Base-by-base conservation (phyloP, 106 monocot genomes). In the Acorus calamus region DNA sequence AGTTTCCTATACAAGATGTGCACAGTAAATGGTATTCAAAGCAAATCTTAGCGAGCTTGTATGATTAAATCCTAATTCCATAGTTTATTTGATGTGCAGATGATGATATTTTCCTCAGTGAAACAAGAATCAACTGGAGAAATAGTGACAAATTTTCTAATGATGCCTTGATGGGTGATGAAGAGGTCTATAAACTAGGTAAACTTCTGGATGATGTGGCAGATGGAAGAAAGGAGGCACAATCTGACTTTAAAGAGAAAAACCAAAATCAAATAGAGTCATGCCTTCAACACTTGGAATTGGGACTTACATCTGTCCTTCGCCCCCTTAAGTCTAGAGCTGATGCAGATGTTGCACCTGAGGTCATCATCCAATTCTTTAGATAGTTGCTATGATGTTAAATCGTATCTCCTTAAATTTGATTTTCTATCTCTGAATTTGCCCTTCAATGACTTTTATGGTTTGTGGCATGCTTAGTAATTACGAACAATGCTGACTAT, bases 281-380 rank as follows among this genome's bases (percentile, higher is more conserved):
- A 11, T 70, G 53, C 7, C 74, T 89, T 56, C 79, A 77, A 57
- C 74, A 82, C 42, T 68, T 85, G 66, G 82, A 89, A 50, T 75
- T 72, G 49, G 71, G 66, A 69, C 75, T 89, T 50, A 72, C 59
- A 8, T 65, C 73, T 56, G 44, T 68, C 44, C 77, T 82, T 49
- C 52, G 64, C 4, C 61, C 66, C 59, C 45, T 79, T 59, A 71
- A 74, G 52, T 83, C 61, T 3, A 80, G 59, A 78, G 63, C 47
- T n/a, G 57, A 69, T 61, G 62, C 45, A 47, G 56, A 63, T 50
- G 6, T 69, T 62, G 67, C 69, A 57, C 44, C 60, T 10, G 45
- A 79, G 76, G 79, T 85, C 11, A 47, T 62, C 46, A 55, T 14
- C 42, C 0, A 7, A 6, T 28, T 8, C 6, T 64, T 7, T 64